Conservation (phyloP, 352 stramenopile genomes). For the Pelagophyceae sp. region DNA sequence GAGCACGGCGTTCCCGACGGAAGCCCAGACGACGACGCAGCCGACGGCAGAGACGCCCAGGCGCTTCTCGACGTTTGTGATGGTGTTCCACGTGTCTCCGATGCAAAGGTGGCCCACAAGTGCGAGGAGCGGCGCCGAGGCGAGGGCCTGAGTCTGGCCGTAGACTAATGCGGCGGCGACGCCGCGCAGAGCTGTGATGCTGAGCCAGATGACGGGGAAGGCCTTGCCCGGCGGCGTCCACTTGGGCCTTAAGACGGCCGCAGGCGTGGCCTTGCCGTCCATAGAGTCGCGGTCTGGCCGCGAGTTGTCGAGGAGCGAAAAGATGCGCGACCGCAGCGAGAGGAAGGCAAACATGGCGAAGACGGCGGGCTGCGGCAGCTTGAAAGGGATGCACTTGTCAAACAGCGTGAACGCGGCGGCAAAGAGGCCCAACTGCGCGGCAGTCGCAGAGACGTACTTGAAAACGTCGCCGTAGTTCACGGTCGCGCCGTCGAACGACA, state of each 20-base stretch:
- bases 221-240: constrained; percentile 56
- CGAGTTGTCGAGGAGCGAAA: constrained; percentile 55
- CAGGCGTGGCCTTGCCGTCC: constrained; percentile 21
- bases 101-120: constrained; percentile 59
- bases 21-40: constrained; percentile 36
- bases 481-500: not conserved
- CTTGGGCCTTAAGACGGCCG: not conserved
- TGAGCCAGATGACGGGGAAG: constrained; percentile 68
- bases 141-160: constrained; percentile 29
- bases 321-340: constrained; percentile 48
- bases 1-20: constrained; percentile 37
- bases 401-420: not conserved
- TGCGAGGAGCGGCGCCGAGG: constrained; percentile 38
- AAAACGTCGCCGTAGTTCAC: not conserved
- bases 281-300: constrained; percentile 37
- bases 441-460: constrained; percentile 15
- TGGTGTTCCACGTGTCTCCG: constrained; percentile 71
- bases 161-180: constrained; percentile 46
- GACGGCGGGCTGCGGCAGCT: not conserved
- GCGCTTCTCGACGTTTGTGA: constrained; percentile 67
- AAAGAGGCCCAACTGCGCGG: not conserved
- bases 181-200: constrained; percentile 56
- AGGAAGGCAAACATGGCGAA: constrained; percentile 35
- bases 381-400: too few species aligned
- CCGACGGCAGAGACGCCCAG: constrained; percentile 51